These are phyloP conservation scores for Leersia perrieri DNA, from an alignment of 176 grass and related monocot genomes.

Conservation along the genomic window DNA sequence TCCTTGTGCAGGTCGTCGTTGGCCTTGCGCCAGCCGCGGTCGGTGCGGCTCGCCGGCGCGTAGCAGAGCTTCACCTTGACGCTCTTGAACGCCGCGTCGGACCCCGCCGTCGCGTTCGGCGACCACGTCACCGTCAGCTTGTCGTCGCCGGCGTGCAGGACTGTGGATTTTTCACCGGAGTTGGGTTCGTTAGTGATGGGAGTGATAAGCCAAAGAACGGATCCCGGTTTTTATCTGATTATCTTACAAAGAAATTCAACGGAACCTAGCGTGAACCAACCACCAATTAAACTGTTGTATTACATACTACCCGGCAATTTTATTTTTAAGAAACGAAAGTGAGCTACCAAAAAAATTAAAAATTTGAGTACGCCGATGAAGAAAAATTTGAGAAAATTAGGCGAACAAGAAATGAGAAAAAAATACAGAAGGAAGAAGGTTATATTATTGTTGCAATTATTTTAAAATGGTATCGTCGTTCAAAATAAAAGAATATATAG, in stretches of 20 bases:
- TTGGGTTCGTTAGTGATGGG: neutral
- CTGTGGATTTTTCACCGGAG: slow-evolving; percentile 40
- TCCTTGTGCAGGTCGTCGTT: slow-evolving; percentile 70
- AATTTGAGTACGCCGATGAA: neutral
- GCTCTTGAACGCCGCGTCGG: slow-evolving; percentile 41
- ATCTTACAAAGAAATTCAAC: neutral
- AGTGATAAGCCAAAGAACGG: neutral
- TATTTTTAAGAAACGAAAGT: neutral
- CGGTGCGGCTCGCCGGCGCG: slow-evolving; percentile 69
- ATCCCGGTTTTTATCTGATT: neutral
- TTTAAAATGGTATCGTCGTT: neutral
- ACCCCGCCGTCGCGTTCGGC: slow-evolving; percentile 31
- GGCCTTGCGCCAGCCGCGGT: slow-evolving; percentile 78
- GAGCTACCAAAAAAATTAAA: neutral
- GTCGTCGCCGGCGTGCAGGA: slow-evolving; percentile 58
- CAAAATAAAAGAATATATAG: neutral
- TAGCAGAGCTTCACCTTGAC: slow-evolving; percentile 81
- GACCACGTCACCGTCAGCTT: slow-evolving; percentile 57
- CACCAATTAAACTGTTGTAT: no score
- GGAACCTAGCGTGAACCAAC: neutral
- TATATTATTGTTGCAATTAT: neutral
- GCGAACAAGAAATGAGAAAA: neutral
- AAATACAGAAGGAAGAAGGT: neutral
- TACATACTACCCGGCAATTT: neutral
- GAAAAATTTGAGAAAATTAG: neutral